Base-by-base conservation (phyloP, 2,329 filamentous ascomycete species). In the Fusarium redolens region DNA sequence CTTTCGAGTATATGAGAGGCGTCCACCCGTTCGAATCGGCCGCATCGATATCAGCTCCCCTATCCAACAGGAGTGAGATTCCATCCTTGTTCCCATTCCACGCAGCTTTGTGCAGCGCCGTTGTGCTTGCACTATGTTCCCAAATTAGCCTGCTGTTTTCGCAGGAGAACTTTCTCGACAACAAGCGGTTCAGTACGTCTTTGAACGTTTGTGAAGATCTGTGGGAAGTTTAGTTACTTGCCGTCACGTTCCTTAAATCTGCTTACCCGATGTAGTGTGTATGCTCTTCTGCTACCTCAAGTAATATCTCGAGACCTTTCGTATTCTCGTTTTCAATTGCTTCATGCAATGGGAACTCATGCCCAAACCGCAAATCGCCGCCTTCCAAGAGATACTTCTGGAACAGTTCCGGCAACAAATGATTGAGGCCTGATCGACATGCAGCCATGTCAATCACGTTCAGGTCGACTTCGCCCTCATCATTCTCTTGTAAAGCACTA, bases 401-500 rank as follows among this genome's bases (percentile, higher is more conserved):
- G 3, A 58, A 12, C 7, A 54, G 13, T 1, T 55, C 20, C 1
- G 65, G 41, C 4, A 68, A 7, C 17, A 68, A n/a, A 3, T 1
- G 3, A 14, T 25, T 38, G 7, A 30, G n/a, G 2, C 13, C 7
- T 8, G 31, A 5, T 1, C 10, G 10, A 5, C 11, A 4, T 5
- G 20, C 50, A 20, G 38, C 50, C 7, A 66, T 22, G 18, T 61
- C 56, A 7, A 65, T 38, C 8, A 17, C 48, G 2, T 17, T 28
- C 7, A 7, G 5, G 7, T 9, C 3, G 4, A 2, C 17, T 18
- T 5, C 8, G 3, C 8, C 17, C 5, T 3, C 14, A 7, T 4
- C 6, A 3, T 18, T 18, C 20, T 41, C 38, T 13, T 35, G 47
- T 9, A 45, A 17, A 11, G 30, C 82, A 75, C 83, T 82, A 17